Evolutionary conservation across 1,284 basidiomycete genomes (phyloP).

Genomic region (Trichosporon sp.): DNA sequence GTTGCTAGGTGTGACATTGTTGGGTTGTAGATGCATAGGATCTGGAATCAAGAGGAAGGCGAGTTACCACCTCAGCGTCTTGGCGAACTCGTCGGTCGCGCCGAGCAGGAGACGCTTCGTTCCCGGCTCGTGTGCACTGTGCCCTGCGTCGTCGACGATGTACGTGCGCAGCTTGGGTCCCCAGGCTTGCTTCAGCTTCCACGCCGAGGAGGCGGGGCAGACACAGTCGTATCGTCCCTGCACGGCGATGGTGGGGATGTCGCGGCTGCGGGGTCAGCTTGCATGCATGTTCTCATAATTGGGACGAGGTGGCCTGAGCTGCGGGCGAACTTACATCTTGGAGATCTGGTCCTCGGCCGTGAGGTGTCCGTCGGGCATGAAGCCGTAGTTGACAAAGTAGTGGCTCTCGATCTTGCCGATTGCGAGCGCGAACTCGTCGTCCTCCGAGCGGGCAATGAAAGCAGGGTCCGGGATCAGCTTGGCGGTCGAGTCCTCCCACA

Average conservation of each 20-base stretch:
- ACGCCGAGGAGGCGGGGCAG: slow-evolving; percentile 63
- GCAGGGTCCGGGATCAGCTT: slow-evolving; percentile 71
- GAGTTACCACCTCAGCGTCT: slow-evolving; percentile 20
- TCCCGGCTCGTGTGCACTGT: slow-evolving; percentile 77
- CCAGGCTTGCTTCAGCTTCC: slow-evolving; percentile 76
- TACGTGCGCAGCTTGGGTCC: slow-evolving; percentile 69
- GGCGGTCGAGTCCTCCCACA: slow-evolving; percentile 88
- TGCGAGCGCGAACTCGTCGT: slow-evolving; percentile 68
- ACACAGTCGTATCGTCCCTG: slow-evolving; percentile 68
- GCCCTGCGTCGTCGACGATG: slow-evolving; percentile 85
- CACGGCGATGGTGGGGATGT: slow-evolving; percentile 79
- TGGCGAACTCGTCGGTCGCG: slow-evolving; percentile 22
- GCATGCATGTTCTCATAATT: too few species aligned
- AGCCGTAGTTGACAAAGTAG: slow-evolving; percentile 84
- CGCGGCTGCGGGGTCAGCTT: slow-evolving; percentile 57
- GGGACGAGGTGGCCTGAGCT: too few species aligned
- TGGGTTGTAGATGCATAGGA: slow-evolving; percentile 4
- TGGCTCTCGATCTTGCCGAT: slow-evolving; percentile 90
- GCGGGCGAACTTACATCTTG: slow-evolving; percentile 64
- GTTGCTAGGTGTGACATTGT: slow-evolving; percentile 13
- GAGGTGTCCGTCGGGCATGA: slow-evolving; percentile 85
- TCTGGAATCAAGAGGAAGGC: background rate
- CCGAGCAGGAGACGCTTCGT: slow-evolving; percentile 66
- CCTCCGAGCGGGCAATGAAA: slow-evolving; percentile 69
- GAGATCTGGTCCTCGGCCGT: slow-evolving; percentile 79